Conservation (phyloP, 176 grass and related monocot species). For the Musa acuminata region DNA sequence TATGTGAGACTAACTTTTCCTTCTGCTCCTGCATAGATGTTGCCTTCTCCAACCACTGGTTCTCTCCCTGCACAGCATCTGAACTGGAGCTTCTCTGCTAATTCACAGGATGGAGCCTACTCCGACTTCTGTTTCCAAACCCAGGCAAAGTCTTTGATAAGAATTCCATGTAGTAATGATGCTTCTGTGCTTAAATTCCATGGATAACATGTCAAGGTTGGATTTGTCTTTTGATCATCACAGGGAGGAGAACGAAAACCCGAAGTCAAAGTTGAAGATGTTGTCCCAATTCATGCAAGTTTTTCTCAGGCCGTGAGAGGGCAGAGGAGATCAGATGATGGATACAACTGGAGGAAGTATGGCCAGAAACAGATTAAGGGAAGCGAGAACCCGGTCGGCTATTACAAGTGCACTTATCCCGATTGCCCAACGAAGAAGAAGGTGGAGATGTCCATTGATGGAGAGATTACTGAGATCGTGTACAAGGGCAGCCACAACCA, state of each 20-base stretch:
- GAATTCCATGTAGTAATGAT: no score
- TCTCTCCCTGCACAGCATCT: slow-evolving; percentile 42
- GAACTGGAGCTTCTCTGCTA: slow-evolving; percentile 31
- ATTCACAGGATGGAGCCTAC: slow-evolving; percentile 23
- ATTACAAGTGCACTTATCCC: slow-evolving; percentile 40
- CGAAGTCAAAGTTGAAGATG: background rate
- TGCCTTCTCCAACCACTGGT: slow-evolving; percentile 76
- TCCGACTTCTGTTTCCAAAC: slow-evolving; percentile 55
- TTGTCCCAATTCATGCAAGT: background rate
- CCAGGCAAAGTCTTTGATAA: slow-evolving; percentile 12
- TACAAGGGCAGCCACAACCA: slow-evolving; percentile 41
- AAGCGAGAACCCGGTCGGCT: slow-evolving; percentile 37
- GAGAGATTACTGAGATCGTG: slow-evolving; percentile 42
- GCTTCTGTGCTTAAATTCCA: no score
- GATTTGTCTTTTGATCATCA: background rate
- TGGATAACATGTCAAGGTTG: no score
- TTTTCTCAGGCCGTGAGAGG: slow-evolving; percentile 1
- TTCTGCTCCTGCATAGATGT: slow-evolving; percentile 24
- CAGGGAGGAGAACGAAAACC: background rate
- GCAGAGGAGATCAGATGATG: slow-evolving; percentile 29
- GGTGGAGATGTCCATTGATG: slow-evolving; percentile 34
- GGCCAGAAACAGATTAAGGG: slow-evolving; percentile 44
- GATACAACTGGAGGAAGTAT: slow-evolving; percentile 46
- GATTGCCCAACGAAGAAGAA: slow-evolving; percentile 41
- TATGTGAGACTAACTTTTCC: background rate